These are phyloP conservation scores for Erodium texanum DNA, from an alignment of 441 rosid species.

Conservation along the genomic window DNA sequence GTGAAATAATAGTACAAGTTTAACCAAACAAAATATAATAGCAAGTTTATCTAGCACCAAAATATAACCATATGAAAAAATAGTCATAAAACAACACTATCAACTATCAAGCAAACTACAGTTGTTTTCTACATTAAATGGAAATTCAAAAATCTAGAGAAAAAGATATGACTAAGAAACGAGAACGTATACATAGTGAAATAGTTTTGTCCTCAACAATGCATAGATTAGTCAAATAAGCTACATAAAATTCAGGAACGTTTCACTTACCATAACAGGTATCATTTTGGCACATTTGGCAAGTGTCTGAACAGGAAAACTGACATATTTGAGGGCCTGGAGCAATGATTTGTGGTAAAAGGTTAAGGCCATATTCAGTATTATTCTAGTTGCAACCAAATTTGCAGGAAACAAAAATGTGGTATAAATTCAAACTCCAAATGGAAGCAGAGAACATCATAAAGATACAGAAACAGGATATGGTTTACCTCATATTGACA, in stretches of 20 bases:
- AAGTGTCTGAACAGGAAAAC: slow-evolving; percentile 83
- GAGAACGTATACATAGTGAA: neutral
- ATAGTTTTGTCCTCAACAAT: neutral
- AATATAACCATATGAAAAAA: neutral
- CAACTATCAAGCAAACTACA: neutral
- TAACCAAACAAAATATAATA: neutral
- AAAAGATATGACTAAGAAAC: neutral
- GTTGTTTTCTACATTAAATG: neutral
- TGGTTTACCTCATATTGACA: slow-evolving; percentile 85
- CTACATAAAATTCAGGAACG: neutral
- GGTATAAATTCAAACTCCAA: neutral
- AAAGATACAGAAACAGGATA: neutral
- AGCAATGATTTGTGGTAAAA: slow-evolving; percentile 4
- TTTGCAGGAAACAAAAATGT: neutral
- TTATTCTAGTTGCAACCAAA: neutral
- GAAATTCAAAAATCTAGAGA: neutral
- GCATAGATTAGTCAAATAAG: neutral
- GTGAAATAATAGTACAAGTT: neutral
- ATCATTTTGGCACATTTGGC: slow-evolving; percentile 95
- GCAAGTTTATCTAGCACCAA: neutral
- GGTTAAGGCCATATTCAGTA: neutral
- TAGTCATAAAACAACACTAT: neutral
- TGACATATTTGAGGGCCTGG: slow-evolving; percentile 89
- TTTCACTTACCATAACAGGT: slow-evolving; percentile 73
- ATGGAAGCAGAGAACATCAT: neutral